phyloP scores from a whole-genome alignment of 2,329 filamentous ascomycete species.

The Neopestalotiopsis clavispora region DNA sequence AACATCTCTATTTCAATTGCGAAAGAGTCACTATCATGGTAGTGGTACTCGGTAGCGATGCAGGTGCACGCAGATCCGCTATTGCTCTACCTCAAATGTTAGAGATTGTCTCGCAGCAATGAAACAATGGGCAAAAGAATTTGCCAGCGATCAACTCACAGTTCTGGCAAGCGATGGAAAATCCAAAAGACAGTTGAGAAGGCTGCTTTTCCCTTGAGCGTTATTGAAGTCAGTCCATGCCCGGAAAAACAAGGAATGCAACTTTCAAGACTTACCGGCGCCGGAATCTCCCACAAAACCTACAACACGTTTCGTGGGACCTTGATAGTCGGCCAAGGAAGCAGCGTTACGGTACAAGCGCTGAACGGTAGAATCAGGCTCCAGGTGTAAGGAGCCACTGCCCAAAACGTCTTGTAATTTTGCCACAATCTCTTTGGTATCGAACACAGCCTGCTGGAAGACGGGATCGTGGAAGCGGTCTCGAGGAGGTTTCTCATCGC shows the following conservation, averaged over 20 bases:
- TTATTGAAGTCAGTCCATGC: neutral
- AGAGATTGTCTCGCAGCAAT: neutral
- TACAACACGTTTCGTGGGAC: constrained; percentile 44
- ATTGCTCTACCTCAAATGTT: constrained; percentile 41
- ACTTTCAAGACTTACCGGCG: constrained; percentile 37
- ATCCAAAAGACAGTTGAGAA: constrained; percentile 54
- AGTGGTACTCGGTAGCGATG: constrained; percentile 51
- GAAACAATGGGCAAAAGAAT: neutral
- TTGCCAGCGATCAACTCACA: constrained; percentile 36
- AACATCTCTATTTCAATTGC: constrained; percentile 41
- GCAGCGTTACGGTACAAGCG: constrained; percentile 38
- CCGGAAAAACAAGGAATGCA: neutral
- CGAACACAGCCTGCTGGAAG: constrained; percentile 4
- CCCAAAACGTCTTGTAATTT: neutral
- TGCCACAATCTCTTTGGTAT: neutral
- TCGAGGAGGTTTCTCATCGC: constrained; percentile 8
- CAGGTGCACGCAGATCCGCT: constrained; percentile 52
- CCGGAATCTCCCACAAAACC: constrained; percentile 55
- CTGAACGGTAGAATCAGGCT: constrained; percentile 11
- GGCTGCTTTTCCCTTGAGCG: constrained; percentile 49
- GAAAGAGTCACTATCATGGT: constrained; percentile 38
- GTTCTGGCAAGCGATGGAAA: constrained; percentile 42
- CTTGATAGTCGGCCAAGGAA: constrained; percentile 41
- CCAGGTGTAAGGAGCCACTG: constrained; percentile 2
- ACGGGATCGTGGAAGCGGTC: constrained; percentile 8